Evolutionary conservation across 768 basidiomycete genomes (phyloP).

Genomic region (Pisolithus microcarpus): DNA sequence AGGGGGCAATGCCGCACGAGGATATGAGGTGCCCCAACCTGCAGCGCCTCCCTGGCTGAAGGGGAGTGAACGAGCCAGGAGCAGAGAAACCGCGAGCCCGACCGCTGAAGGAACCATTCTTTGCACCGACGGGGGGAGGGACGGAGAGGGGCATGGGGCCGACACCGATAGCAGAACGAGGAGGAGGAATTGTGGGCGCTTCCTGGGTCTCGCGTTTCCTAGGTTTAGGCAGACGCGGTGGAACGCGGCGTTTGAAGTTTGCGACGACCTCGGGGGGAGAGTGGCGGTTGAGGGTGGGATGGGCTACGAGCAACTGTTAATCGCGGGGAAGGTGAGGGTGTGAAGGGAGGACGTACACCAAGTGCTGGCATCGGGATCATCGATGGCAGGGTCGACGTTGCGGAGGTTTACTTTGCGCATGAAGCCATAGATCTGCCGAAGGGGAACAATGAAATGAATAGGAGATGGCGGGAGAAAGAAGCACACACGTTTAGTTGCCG

Average conservation of each 20-base stretch:
- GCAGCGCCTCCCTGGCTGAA: constrained; percentile 50
- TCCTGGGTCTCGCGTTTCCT: constrained; percentile 72
- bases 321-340: constrained; percentile 13
- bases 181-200: constrained; percentile 62
- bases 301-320: constrained; percentile 47
- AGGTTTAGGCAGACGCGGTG: constrained; percentile 84
- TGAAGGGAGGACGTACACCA: constrained; percentile 67
- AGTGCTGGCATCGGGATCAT: constrained; percentile 93
- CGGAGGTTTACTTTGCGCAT: constrained; percentile 97
- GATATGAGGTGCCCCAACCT: constrained; percentile 55
- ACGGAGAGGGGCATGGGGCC: constrained; percentile 60
- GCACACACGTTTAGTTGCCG: constrained; percentile 88
- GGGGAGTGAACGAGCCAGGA: constrained; percentile 71
- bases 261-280: constrained; percentile 87
- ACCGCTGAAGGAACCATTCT: constrained; percentile 39
- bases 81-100: constrained; percentile 77
- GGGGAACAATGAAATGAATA: constrained; percentile 13
- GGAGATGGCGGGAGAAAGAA: constrained; percentile 22
- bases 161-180: constrained; percentile 69
- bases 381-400: constrained; percentile 90
- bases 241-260: constrained; percentile 92
- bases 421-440: constrained; percentile 87
- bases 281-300: constrained; percentile 85
- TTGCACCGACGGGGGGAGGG: constrained; percentile 37
- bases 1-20: constrained; percentile 66